A percentile compares a stretch with the other conserved stretches of the same genome.
Conservation (phyloP, 2,329 filamentous ascomycete genomes). For the Anthostomella pinea region DNA sequence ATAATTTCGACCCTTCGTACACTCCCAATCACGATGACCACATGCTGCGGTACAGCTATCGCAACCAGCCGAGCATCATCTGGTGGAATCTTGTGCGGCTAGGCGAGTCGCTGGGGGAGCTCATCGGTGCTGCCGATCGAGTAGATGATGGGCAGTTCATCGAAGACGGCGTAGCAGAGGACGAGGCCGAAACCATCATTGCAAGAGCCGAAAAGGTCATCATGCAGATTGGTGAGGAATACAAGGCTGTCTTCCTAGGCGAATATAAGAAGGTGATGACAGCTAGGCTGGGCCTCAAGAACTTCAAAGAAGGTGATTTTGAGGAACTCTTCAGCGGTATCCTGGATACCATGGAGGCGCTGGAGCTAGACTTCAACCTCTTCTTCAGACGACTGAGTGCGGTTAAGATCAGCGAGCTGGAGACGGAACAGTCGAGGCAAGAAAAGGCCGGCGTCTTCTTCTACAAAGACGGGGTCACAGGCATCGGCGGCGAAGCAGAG, state of each 20-base stretch:
- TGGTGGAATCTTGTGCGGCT: constrained; percentile 98
- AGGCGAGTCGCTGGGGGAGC: constrained; percentile 83
- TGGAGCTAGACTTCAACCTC: constrained; percentile 90
- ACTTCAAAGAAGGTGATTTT: constrained; percentile 70
- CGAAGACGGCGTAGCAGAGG: constrained; percentile 66
- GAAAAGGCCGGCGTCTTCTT: constrained; percentile 74
- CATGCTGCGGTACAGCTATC: constrained; percentile 83
- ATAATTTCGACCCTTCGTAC: constrained; percentile 91
- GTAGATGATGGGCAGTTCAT: constrained; percentile 73
- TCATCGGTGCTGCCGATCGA: constrained; percentile 71
- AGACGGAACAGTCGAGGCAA: constrained; percentile 60
- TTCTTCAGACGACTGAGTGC: constrained; percentile 80
- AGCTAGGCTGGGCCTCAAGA: constrained; percentile 71
- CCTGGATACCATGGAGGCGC: constrained; percentile 74
- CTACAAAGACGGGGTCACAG: constrained; percentile 67
- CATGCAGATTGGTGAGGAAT: constrained; percentile 77
- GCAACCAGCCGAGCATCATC: constrained; percentile 91
- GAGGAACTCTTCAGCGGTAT: constrained; percentile 76
- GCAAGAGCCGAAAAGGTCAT: constrained; percentile 82
- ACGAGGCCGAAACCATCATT: constrained; percentile 67
- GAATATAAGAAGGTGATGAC: constrained; percentile 90
- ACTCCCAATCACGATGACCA: constrained; percentile 97
- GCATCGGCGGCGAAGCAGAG: constrained; percentile 57
- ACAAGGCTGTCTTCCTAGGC: constrained; percentile 78
- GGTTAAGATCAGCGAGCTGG: constrained; percentile 60